phyloP scores from a whole-genome alignment of 73 alveolate species.

The Effrenium voratum region DNA sequence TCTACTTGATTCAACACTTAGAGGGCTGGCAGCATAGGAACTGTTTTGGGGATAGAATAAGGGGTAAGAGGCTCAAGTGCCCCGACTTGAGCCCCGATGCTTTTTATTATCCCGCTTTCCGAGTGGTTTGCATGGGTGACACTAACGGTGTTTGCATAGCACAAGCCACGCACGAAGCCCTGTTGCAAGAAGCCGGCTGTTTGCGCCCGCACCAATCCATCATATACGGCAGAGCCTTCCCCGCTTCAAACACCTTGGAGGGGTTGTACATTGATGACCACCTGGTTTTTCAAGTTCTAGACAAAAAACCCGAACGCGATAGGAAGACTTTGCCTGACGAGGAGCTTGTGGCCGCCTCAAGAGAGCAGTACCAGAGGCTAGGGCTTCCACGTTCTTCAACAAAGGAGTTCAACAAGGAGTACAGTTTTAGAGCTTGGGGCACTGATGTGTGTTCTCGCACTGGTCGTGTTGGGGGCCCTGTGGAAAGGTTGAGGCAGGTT shows the following conservation, averaged over 20 bases:
- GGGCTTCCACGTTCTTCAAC: background rate
- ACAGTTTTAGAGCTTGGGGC: conserved; percentile 33
- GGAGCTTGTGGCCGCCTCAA: background rate
- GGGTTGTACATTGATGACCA: conserved; percentile 42
- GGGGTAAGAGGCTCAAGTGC: background rate
- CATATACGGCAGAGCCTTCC: background rate
- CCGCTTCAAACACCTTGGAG: background rate
- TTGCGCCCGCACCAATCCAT: background rate
- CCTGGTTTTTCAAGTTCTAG: background rate
- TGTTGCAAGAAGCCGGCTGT: background rate
- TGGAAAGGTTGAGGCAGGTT: background rate
- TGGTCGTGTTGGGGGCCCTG: background rate
- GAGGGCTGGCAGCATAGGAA: background rate
- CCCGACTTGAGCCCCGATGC: background rate
- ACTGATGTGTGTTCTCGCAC: background rate
- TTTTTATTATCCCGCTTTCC: background rate
- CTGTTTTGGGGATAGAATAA: background rate
- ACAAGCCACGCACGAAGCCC: background rate
- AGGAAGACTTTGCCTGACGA: background rate
- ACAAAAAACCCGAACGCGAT: background rate
- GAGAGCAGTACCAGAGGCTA: background rate
- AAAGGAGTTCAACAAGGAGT: conserved; percentile 3
- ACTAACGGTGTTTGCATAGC: conserved; percentile 42
- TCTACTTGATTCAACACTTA: background rate
- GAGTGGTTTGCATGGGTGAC: conserved; percentile 48